Conservation (phyloP, 2,329 filamentous ascomycete genomes). For the Epichloe sibirici region DNA sequence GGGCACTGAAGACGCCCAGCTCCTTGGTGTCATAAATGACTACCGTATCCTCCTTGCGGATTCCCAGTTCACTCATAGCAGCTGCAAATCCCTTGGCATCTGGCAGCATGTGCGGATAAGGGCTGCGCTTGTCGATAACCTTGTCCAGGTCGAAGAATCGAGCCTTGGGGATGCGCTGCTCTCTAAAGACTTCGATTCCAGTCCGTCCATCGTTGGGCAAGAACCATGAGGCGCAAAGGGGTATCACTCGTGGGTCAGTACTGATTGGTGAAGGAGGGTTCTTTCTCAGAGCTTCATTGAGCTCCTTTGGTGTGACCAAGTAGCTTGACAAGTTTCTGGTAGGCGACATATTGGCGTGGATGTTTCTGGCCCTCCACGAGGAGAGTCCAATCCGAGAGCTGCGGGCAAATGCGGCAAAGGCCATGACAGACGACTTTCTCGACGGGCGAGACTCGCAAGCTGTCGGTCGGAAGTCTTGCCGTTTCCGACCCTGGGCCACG, state of each 20-base stretch:
- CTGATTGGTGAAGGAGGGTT: conserved; percentile 71
- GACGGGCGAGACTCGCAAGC: not conserved
- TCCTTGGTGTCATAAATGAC: conserved; percentile 92
- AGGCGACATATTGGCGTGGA: conserved; percentile 17
- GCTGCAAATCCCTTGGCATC: conserved; percentile 67
- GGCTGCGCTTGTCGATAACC: conserved; percentile 74
- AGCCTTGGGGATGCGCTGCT: conserved; percentile 74
- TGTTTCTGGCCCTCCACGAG: conserved; percentile 22
- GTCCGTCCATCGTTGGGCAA: conserved; percentile 81
- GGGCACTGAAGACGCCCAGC: conserved; percentile 86
- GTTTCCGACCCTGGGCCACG: not conserved
- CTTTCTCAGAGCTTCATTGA: conserved; percentile 68
- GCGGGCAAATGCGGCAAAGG: conserved; percentile 29
- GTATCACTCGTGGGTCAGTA: conserved; percentile 70
- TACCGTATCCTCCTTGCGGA: conserved; percentile 74
- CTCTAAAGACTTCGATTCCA: conserved; percentile 68
- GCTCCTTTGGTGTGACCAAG: conserved; percentile 73
- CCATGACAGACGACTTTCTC: conserved; percentile 23
- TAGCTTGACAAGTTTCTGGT: conserved; percentile 56
- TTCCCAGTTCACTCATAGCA: conserved; percentile 81
- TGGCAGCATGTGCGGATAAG: conserved; percentile 95
- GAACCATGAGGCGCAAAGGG: conserved; percentile 91
- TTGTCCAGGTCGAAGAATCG: conserved; percentile 95
- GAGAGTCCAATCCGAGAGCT: conserved; percentile 28
- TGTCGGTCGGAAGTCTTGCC: not conserved